Evolutionary conservation across 2,329 filamentous ascomycete genomes (phyloP), one percentile per base, ranked within the genome.

Genomic region (Lachnellula subtilissima): DNA sequence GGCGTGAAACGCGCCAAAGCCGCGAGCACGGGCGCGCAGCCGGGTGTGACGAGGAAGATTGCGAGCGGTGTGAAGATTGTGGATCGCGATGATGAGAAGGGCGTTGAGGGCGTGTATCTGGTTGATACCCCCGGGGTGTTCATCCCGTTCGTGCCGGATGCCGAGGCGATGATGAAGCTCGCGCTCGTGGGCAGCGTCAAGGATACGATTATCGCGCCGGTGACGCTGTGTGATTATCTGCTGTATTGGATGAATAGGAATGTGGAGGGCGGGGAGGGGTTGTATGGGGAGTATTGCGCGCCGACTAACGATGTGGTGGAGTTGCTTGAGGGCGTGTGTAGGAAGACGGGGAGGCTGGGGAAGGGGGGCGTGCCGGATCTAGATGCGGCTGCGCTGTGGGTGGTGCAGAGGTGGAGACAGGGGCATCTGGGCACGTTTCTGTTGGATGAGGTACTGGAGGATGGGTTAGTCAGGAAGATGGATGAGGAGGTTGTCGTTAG

Each of bases 61-160:
- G 83, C 85, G 17, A 89, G 83, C 4, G 85, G 88, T 0, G 91
- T 99, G 28, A 93, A 94, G 67, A 87, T 99, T 61, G 78, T 87
- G 36, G 83, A 85, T 32, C 60, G 51, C 40, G 76, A 74, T 54
- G 67, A 66, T 71, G 79, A 73, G 60, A 74, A 65, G 58, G 75
- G 71, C 17, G 72, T 67, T 3, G 65, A 70, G 28, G 57, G 65
- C 40, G 86, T 96, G 5, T 96, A 94, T 70, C 75, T 97, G 45
- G 76, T 96, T 48, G 94, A 99, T 73, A 97, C 93, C 0, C 94
- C 94, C 0, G 94, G 94, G 48, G 92, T 99, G 8, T 99, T 97
- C 72, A 84, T 97, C 57, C 94, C 94, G 0, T 96, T 96, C 70
- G 88, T 97, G 28, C 82, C 87, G 0, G 84, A 95, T 67, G 81